Conservation (phyloP, 345 rosid genomes). For the Carallia pectinifolia region DNA sequence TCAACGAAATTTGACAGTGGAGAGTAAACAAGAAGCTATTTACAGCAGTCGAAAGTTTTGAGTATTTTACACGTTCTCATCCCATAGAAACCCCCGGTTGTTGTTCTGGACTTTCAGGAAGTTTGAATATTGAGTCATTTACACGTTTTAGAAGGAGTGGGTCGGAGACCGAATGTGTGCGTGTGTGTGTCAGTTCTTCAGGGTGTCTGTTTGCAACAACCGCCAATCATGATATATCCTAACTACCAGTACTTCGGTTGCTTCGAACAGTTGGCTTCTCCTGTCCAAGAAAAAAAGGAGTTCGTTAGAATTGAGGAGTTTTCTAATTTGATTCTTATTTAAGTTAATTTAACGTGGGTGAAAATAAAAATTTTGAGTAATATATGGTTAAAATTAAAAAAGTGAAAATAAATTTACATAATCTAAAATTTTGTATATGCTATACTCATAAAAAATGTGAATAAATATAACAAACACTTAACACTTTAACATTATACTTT, state of each 20-base stretch:
- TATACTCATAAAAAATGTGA: no score
- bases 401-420: no score
- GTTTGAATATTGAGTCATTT: slow-evolving; percentile 29
- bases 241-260: slow-evolving; percentile 22
- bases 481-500: no score
- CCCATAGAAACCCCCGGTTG: background rate
- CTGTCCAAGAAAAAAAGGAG: background rate
- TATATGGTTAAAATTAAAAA: no score
- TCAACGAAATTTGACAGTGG: no score
- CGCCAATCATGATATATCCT: slow-evolving; percentile 30
- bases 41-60: slow-evolving; percentile 2
- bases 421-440: no score
- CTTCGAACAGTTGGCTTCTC: slow-evolving; percentile 11
- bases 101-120: background rate
- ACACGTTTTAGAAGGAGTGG: slow-evolving; percentile 22
- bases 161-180: no score
- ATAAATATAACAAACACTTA: no score
- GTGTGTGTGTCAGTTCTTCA: background rate
- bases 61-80: slow-evolving; percentile 23
- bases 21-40: no score
- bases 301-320: slow-evolving; percentile 14
- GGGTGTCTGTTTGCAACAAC: background rate
- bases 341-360: no score
- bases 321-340: no score
- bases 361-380: no score